Conservation (phyloP, 495 filamentous ascomycete genomes). For the Xylaria intraflava region DNA sequence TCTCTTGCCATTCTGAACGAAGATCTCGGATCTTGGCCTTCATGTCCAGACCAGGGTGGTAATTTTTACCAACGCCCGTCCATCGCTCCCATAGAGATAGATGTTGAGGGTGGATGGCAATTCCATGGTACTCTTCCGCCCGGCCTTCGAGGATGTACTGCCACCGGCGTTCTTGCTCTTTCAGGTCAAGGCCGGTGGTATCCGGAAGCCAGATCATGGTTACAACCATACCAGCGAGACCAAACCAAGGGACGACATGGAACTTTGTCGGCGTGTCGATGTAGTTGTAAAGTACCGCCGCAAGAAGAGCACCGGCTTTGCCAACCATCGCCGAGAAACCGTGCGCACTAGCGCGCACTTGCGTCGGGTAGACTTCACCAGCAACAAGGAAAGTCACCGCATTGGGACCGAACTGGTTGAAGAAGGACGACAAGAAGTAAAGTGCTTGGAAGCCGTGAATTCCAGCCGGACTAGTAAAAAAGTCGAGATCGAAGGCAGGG, state of each 20-base stretch:
- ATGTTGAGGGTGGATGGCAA: constrained; percentile 80
- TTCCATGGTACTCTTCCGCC: constrained; percentile 75
- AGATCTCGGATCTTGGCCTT: constrained; percentile 75
- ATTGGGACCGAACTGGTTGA: constrained; percentile 96
- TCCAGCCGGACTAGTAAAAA: constrained; percentile 58
- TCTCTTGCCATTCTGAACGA: constrained; percentile 42
- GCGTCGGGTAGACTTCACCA: constrained; percentile 84
- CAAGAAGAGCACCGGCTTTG: constrained; percentile 77
- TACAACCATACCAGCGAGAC: constrained; percentile 69
- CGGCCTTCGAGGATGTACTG: constrained; percentile 66
- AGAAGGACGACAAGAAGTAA: constrained; percentile 89
- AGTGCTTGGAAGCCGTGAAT: constrained; percentile 83
- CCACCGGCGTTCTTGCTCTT: constrained; percentile 91
- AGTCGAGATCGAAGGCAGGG: constrained; percentile 75
- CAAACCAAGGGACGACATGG: constrained; percentile 88
- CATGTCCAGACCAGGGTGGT: constrained; percentile 71
- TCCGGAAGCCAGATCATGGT: constrained; percentile 80
- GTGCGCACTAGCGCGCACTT: constrained; percentile 84
- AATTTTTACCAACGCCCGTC: constrained; percentile 63
- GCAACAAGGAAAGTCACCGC: constrained; percentile 86
- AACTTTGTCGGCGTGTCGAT: constrained; percentile 72
- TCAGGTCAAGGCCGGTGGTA: constrained; percentile 86
- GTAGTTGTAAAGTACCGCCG: constrained; percentile 82
- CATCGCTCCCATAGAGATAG: constrained; percentile 75
- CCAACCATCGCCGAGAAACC: constrained; percentile 80